These are phyloP conservation scores for Peniophora sp. DNA, from an alignment of 1,284 basidiomycete genomes.

Conservation along the genomic window DNA sequence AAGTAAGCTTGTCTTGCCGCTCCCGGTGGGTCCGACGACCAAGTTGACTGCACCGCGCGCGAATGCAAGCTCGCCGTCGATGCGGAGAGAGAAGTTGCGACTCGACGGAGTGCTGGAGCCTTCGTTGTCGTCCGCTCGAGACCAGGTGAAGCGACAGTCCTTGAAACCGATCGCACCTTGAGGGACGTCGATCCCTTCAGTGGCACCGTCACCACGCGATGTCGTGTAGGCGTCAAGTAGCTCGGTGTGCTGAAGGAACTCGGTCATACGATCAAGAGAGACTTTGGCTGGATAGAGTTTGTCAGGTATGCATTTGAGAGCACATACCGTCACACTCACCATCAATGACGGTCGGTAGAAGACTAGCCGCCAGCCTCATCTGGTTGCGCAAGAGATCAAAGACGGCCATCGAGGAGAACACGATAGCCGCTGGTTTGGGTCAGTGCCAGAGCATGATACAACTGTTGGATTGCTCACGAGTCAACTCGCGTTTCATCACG, in stretches of 20 bases:
- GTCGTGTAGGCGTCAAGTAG: slow-evolving; percentile 37
- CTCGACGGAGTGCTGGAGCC: slow-evolving; percentile 20
- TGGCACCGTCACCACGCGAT: slow-evolving; percentile 5
- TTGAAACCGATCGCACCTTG: slow-evolving; percentile 36
- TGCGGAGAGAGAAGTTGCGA: slow-evolving; percentile 37
- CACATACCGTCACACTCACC: slow-evolving; percentile 24
- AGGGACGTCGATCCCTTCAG: slow-evolving; percentile 27
- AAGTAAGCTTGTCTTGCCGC: slow-evolving; percentile 42
- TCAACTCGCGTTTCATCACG: slow-evolving; percentile 23
- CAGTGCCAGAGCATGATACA: slow-evolving; percentile 13
- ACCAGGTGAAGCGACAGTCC: slow-evolving; percentile 35
- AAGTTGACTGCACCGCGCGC: slow-evolving; percentile 51
- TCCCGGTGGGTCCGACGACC: slow-evolving; percentile 55
- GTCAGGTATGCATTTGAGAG: slow-evolving; percentile 20
- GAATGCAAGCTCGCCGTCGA: slow-evolving; percentile 50
- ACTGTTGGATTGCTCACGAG: slow-evolving; percentile 14
- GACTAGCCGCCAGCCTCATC: slow-evolving; percentile 21
- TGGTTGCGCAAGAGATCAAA: slow-evolving; percentile 29
- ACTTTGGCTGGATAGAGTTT: slow-evolving; percentile 27
- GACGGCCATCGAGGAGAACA: slow-evolving; percentile 31
- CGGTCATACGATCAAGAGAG: slow-evolving; percentile 36
- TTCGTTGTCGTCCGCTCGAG: slow-evolving; percentile 12
- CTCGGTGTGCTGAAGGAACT: slow-evolving; percentile 42
- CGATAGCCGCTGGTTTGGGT: slow-evolving; percentile 22
- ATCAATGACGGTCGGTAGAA: slow-evolving; percentile 24